Evolutionary conservation across 148 eudicot species (phyloP), one percentile per base, ranked within the genome.

Genomic region (Rhododendron ovatum): DNA sequence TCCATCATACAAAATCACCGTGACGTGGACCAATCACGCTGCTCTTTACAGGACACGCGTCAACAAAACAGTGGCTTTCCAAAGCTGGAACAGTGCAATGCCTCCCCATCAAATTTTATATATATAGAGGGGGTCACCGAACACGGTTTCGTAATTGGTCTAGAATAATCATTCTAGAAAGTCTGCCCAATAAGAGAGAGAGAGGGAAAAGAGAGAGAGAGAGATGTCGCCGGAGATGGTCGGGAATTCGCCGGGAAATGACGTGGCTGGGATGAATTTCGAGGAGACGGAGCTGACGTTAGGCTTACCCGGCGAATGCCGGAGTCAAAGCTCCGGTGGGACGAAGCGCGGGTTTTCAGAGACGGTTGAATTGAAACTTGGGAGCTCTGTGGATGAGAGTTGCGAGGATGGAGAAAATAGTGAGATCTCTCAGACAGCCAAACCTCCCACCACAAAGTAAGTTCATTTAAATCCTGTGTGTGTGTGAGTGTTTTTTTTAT

Each of bases 241-340:
- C 51, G 69, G 65, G 22, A 67, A 8, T 1, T 53, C 61, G 69
- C 12, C 88, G 86, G 90, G 63, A 80, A 24, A 28, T 26, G 55
- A 59, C 18, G 20, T 7, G n/a, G n/a, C 69, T 15, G 81, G 81
- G 37, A 78, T 88, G 80, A 88, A 86, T 79, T 88, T 86, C 6
- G 57, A 79, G 6, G 90, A 83, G 22, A 88, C 90, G 20, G 90
- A 88, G 88, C 90, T 88, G 78, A 86, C 88, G 22, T 55, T 88
- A 2, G 85, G 90, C 4, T 84, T 88, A n/a, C 90, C 90, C 0
- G 90, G 90, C 0, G 86, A 63, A n/a, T 83, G 81, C 1, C 83
- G 80, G 14, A 35, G 35, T 5, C 69, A 51, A 6, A 51, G 50
- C 9, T 74, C 86, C 80, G 76, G 79, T 17, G 76, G 76, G 39